Evolutionary conservation across 2,329 filamentous ascomycete genomes (phyloP), one percentile per base, ranked within the genome.

Genomic region (Beauveria bassiana): DNA sequence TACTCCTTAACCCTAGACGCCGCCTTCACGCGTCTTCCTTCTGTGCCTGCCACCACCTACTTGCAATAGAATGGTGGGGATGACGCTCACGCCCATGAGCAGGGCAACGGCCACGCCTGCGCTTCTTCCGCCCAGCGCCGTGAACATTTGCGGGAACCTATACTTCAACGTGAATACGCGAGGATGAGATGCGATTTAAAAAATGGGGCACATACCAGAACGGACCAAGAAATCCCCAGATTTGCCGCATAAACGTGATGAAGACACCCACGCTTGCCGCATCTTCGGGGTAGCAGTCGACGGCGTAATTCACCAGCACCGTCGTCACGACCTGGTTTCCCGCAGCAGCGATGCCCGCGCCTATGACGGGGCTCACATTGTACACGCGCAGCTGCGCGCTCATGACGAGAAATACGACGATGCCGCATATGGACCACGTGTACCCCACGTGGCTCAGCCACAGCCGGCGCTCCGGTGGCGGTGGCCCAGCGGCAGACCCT

Each of bases 111-210:
- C 47, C 4, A 59, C 22, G 12, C 46, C 56, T 8, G 56, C 56
- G 38, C 56, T 59, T 51, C 34, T 26, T 22, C 24, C 46, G n/a
- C 56, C 56, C 34, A 47, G 51, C 3, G 56, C 47, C 8, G 16
- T 10, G 34, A 59, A 59, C 56, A 59, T 51, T 51, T 59, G 56
- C 47, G 46, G 56, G 20, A 59, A 51, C 56, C 56, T 59, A n/a
- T 28, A 14, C n/a, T 24, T 24, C 24, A 38, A 20, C 12, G 10
- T 42, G 10, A 51, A 26, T 14, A 43, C 6, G 34, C 14, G 34
- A 38, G 34, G 34, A 38, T 38, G 34, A 38, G 12, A 16, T 38
- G 5, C 5, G 34, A 16, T 14, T 12, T 6, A 38, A 4, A 42
- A 2, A 3, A 10, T 1, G 24, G 24, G 31, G 1, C 1, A 20